Conservation (phyloP, 2,329 filamentous ascomycete species). For the Chaetothyriales sp. region DNA sequence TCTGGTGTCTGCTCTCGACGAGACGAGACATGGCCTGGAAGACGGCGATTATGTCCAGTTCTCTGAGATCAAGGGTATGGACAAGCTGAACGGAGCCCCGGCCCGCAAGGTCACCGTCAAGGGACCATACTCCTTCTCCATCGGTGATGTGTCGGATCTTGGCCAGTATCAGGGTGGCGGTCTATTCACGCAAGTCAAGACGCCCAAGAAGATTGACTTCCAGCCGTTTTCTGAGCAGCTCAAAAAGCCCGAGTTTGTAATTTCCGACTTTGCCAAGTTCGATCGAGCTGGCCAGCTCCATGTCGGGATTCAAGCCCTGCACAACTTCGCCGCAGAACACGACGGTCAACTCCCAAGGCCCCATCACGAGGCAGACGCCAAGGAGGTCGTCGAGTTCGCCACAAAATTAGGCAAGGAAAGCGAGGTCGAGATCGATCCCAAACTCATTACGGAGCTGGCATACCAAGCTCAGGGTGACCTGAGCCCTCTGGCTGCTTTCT, state of each 20-base stretch:
- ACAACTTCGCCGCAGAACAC: constrained; percentile 64
- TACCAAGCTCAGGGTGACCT: constrained; percentile 89
- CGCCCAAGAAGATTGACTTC: constrained; percentile 88
- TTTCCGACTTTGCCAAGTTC: constrained; percentile 96
- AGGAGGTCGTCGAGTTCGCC: constrained; percentile 59
- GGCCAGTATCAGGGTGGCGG: constrained; percentile 80
- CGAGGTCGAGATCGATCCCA: constrained; percentile 74
- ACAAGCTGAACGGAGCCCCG: constrained; percentile 64
- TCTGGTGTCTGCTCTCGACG: constrained; percentile 80
- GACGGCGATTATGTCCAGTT: constrained; percentile 96
- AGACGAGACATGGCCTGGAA: constrained; percentile 85
- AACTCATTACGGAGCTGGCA: constrained; percentile 79
- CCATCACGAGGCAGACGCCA: constrained; percentile 71
- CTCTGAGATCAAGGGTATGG: constrained; percentile 84
- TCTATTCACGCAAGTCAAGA: constrained; percentile 91
- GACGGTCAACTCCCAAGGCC: constrained; percentile 59
- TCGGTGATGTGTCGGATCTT: constrained; percentile 76
- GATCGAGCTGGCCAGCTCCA: constrained; percentile 88
- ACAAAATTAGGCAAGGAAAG: constrained; percentile 52
- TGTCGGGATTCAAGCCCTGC: constrained; percentile 79
- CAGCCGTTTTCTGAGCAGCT: constrained; percentile 63
- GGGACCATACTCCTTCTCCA: constrained; percentile 93
- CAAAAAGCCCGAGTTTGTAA: constrained; percentile 73
- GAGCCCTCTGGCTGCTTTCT: constrained; percentile 84
- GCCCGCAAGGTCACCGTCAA: constrained; percentile 87